phyloP scores from a whole-genome alignment of 2,329 filamentous ascomycete species.

The Nothomitra cinnamomea region DNA sequence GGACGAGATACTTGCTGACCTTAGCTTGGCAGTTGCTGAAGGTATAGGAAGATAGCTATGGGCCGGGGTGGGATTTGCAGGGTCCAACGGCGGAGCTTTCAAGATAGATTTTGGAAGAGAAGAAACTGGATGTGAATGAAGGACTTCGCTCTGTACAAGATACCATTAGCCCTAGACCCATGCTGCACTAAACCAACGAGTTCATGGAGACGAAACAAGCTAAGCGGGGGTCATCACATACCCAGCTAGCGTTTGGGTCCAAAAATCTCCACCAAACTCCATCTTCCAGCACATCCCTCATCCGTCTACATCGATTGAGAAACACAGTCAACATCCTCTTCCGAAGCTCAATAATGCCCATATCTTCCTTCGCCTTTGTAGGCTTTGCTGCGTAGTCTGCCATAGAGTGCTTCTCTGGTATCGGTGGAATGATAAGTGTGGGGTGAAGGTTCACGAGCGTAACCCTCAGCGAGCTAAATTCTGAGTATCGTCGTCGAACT shows the following conservation, averaged over 20 bases:
- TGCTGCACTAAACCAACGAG: background rate
- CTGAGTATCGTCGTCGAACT: constrained; percentile 86
- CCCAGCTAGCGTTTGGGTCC: constrained; percentile 97
- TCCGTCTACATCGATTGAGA: constrained; percentile 77
- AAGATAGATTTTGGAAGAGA: constrained; percentile 88
- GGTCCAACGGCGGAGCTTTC: constrained; percentile 86
- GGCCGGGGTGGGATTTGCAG: constrained; percentile 76
- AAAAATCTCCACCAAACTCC: constrained; percentile 97
- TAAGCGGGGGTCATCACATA: constrained; percentile 26
- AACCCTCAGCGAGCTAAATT: constrained; percentile 81
- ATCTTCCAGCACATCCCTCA: constrained; percentile 83
- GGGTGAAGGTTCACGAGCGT: constrained; percentile 85
- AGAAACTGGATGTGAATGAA: constrained; percentile 76
- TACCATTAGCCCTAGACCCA: constrained; percentile 4
- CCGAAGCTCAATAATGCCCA: constrained; percentile 86
- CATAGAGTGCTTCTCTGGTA: constrained; percentile 98
- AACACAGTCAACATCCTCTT: constrained; percentile 97
- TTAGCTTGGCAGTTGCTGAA: constrained; percentile 70
- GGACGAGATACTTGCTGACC: constrained; percentile 30
- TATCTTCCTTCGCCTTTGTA: constrained; percentile 93
- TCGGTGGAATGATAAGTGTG: constrained; percentile 87
- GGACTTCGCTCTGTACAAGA: constrained; percentile 67
- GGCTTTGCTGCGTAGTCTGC: constrained; percentile 96
- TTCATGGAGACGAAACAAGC: background rate
- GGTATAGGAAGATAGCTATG: constrained; percentile 82